These are phyloP conservation scores for Hemileia vastatrix DNA, from an alignment of 1,284 basidiomycete species.

Conservation along the genomic window DNA sequence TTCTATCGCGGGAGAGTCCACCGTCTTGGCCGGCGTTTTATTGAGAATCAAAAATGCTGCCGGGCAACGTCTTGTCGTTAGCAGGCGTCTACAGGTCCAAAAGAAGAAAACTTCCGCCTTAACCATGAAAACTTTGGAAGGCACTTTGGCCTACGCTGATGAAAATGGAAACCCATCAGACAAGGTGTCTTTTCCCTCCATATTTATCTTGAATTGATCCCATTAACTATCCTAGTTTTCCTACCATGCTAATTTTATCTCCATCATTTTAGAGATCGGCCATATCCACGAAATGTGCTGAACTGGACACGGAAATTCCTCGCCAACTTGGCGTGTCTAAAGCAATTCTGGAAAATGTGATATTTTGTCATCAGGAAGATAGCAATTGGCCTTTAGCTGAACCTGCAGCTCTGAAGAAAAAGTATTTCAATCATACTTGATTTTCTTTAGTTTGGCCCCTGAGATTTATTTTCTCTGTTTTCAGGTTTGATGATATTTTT, in stretches of 20 bases:
- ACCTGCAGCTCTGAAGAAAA: conserved; percentile 84
- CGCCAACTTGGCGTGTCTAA: conserved; percentile 88
- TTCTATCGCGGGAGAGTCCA: conserved; percentile 90
- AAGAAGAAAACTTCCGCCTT: conserved; percentile 68
- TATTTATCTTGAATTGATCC: too few relatives aligned
- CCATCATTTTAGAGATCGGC: conserved; percentile 56
- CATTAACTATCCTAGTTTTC: too few relatives aligned
- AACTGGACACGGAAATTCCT: conserved; percentile 91
- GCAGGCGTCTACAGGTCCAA: conserved; percentile 84
- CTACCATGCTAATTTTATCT: not conserved
- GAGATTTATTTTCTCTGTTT: too few relatives aligned
- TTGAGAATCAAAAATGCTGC: conserved; percentile 85
- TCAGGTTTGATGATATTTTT: conserved; percentile 79
- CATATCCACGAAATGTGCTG: conserved; percentile 91
- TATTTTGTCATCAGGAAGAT: conserved; percentile 99
- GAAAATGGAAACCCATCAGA: conserved; percentile 63
- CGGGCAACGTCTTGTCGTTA: conserved; percentile 77
- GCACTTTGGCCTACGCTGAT: conserved; percentile 67
- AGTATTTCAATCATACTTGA: conserved; percentile 57
- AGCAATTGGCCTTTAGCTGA: conserved; percentile 96
- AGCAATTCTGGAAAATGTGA: conserved; percentile 94
- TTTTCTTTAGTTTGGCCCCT: too few relatives aligned
- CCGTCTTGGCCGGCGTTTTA: conserved; percentile 96
- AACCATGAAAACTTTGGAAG: conserved; percentile 97
- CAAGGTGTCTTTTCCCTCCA: conserved; percentile 41